These are phyloP conservation scores for Peribolospora baueri DNA, from an alignment of 768 basidiomycete species.

Conservation along the genomic window DNA sequence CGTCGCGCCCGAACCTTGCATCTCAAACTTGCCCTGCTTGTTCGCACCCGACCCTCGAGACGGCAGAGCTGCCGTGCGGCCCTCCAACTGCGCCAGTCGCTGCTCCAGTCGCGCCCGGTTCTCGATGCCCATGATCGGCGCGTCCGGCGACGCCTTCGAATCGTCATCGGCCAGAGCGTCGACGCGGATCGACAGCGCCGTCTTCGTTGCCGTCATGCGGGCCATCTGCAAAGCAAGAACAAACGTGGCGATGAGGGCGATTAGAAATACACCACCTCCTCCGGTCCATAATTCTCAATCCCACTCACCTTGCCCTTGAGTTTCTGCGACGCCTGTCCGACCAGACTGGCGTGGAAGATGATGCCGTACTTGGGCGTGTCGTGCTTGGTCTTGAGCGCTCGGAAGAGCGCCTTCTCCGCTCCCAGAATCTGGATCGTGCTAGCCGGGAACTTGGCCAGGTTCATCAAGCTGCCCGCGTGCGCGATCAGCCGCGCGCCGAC, in stretches of 20 bases:
- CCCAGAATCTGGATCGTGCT: slow-evolving; percentile 27
- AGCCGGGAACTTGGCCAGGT: slow-evolving; percentile 27
- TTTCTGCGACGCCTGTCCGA: slow-evolving; percentile 91
- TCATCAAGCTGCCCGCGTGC: slow-evolving; percentile 25
- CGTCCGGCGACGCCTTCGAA: slow-evolving; percentile 43
- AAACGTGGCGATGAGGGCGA: not conserved
- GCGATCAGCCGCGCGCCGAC: slow-evolving; percentile 52
- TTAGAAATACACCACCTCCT: not conserved
- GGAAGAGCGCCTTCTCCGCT: slow-evolving; percentile 27
- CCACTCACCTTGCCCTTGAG: slow-evolving; percentile 70
- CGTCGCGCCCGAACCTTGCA: slow-evolving; percentile 42
- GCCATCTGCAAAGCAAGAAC: slow-evolving; percentile 48
- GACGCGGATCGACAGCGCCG: slow-evolving; percentile 86
- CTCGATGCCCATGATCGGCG: slow-evolving; percentile 71
- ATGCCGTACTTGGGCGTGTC: slow-evolving; percentile 66
- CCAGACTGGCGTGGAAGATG: slow-evolving; percentile 95
- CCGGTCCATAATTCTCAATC: not conserved
- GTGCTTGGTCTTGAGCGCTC: slow-evolving; percentile 28
- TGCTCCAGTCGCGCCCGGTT: slow-evolving; percentile 90
- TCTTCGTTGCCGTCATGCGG: slow-evolving; percentile 97
- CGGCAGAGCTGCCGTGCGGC: slow-evolving; percentile 48
- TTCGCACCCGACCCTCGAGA: slow-evolving; percentile 40
- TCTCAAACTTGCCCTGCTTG: slow-evolving; percentile 58
- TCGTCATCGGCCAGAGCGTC: slow-evolving; percentile 86
- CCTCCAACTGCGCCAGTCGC: slow-evolving; percentile 66